Base-by-base conservation (phyloP, 768 basidiomycete genomes). In the Boletus barrowsii region DNA sequence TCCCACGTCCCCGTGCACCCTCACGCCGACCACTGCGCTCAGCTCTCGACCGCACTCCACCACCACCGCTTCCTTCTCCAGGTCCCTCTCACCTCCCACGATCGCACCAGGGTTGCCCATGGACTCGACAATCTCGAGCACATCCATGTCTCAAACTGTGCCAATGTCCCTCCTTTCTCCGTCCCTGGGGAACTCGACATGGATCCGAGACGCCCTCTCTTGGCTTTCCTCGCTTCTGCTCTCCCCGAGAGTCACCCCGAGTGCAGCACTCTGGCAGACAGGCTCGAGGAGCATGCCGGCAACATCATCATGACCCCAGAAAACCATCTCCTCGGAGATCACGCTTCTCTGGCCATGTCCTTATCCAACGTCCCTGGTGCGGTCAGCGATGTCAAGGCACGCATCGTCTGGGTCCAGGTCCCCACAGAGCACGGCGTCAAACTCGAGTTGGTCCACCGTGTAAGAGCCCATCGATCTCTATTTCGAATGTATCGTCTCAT, bases 161-260 rank as follows among this genome's bases (percentile, higher is more conserved):
- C 69, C 20, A 72, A 75, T 58, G 74, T 79, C 35, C 65, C 59
- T 20, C 45, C 59, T 7, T n/a, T 55, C 37, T 50, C 49, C 15
- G 14, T 49, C 29, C 51, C 45, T 7, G 56, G 72, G 11, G 58
- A 62, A 15, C 56, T 64, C 14, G 55, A 65, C 44, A 63, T 64
- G 60, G 74, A 79, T 49, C 73, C 78, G 17, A 64, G 82, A 3
- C 72, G 79, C 2, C 83, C 90, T 4, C 81, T 91, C 10, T 73
- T 93, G 24, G 79, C 85, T 55, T 93, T 93, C 76, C 90, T 93
- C 80, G 75, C 84, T 26, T 82, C 83, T 0, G 90, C 89, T 11
- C 87, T 68, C 81, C 29, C 88, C 81, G 26, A 75, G 75, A 39
- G 36, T 10, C 52, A 63, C 71, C 53, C 66, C 69, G 60, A 49